A percentile compares a stretch with the other conserved stretches of the same genome.
Conservation (phyloP, 495 filamentous ascomycete genomes). For the Xylaria palmicola region DNA sequence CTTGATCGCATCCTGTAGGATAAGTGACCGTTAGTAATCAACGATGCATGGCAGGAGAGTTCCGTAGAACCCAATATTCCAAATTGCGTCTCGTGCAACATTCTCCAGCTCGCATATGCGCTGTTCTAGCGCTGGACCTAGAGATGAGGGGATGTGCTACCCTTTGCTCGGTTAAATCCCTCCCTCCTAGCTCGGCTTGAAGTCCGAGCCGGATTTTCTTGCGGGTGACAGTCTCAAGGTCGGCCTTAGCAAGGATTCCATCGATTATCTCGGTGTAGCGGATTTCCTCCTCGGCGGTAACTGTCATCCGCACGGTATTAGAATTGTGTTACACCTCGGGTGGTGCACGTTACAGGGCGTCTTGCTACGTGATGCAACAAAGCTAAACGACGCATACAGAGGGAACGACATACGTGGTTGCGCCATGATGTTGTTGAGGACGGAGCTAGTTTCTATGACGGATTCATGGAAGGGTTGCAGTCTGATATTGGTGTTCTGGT, state of each 20-base stretch:
- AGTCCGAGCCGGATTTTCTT: slow-evolving; percentile 89
- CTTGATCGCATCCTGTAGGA: slow-evolving; percentile 70
- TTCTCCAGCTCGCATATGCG: no score
- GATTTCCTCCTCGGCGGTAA: slow-evolving; percentile 63
- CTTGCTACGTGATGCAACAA: not conserved
- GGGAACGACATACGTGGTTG: slow-evolving; percentile 14
- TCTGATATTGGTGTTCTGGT: not conserved
- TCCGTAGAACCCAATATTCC: not conserved
- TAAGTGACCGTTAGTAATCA: slow-evolving; percentile 8
- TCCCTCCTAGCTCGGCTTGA: slow-evolving; percentile 64
- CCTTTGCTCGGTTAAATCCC: slow-evolving; percentile 87
- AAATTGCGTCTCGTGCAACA: no score
- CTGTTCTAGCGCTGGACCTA: not conserved
- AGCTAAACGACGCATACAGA: not conserved
- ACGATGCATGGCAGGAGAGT: not conserved
- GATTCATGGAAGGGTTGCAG: slow-evolving; percentile 12
- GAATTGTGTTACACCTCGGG: not conserved
- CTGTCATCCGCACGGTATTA: slow-evolving; percentile 39
- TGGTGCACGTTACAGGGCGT: not conserved
- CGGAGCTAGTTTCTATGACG: not conserved
- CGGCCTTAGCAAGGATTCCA: slow-evolving; percentile 75
- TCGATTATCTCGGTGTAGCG: slow-evolving; percentile 87
- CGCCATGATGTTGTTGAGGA: slow-evolving; percentile 11
- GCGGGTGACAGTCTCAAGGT: slow-evolving; percentile 86
- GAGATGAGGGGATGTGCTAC: slow-evolving; percentile 40